These are phyloP conservation scores for Chenopodium formosanum DNA, from an alignment of 148 eudicot species.

Conservation along the genomic window DNA sequence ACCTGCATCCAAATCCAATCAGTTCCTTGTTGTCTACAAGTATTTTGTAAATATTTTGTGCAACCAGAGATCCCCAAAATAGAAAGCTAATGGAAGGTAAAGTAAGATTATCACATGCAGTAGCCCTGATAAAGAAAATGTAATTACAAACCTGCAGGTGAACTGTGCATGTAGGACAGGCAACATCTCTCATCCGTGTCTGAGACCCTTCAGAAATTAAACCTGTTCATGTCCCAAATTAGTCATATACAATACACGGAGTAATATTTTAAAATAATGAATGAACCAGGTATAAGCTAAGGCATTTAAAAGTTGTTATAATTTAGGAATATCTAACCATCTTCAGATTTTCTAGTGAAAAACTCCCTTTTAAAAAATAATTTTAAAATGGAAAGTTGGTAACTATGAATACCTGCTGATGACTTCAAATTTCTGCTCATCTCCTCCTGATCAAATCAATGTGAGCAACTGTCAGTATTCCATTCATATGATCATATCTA, in stretches of 20 bases:
- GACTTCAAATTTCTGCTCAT: constrained; percentile 68
- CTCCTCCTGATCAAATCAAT: constrained; percentile 66
- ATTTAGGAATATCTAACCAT: constrained; percentile 2
- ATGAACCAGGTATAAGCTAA: background rate
- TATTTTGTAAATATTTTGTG: background rate
- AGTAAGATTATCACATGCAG: background rate
- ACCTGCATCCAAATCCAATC: constrained; percentile 46
- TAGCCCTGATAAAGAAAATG: background rate
- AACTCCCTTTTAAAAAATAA: background rate
- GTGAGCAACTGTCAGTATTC: background rate
- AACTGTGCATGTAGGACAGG: constrained; percentile 92
- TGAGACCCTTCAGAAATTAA: constrained; percentile 43
- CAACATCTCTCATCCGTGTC: constrained; percentile 75
- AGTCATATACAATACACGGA: background rate
- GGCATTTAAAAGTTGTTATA: background rate
- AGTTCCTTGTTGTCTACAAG: background rate
- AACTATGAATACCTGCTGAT: constrained; percentile 53
- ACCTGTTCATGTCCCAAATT: constrained; percentile 39
- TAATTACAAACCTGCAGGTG: constrained; percentile 70
- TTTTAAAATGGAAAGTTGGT: background rate
- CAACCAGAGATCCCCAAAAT: background rate
- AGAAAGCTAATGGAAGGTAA: background rate
- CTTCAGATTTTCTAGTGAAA: background rate
- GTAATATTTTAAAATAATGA: background rate
- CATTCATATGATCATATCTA: background rate